phyloP scores from a whole-genome alignment of 2,329 filamentous ascomycete species.

The Talaromyces verruculosus region DNA sequence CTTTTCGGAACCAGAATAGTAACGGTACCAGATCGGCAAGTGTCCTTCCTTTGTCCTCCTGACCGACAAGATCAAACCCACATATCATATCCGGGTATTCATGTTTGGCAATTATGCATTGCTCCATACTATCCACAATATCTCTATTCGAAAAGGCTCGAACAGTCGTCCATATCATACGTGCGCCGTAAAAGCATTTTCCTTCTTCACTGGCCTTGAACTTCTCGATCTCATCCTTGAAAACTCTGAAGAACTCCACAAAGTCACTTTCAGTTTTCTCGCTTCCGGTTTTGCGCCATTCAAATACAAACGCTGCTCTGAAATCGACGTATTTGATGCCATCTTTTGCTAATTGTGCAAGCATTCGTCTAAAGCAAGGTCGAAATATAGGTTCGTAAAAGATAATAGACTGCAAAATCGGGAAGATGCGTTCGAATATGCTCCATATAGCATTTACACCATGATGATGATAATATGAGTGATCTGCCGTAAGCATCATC shows the following conservation, averaged over 20 bases:
- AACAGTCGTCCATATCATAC: slow-evolving; percentile 80
- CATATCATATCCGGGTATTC: slow-evolving; percentile 75
- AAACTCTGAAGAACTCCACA: slow-evolving; percentile 66
- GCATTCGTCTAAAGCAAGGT: slow-evolving; percentile 68
- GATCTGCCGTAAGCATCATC: slow-evolving; percentile 68
- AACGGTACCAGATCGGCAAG: slow-evolving; percentile 76
- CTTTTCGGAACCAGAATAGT: slow-evolving; percentile 90
- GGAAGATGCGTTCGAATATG: slow-evolving; percentile 75
- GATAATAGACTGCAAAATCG: slow-evolving; percentile 70
- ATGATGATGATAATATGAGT: slow-evolving; percentile 76
- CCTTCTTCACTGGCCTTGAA: slow-evolving; percentile 74
- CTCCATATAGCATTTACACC: slow-evolving; percentile 81
- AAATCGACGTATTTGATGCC: slow-evolving; percentile 84
- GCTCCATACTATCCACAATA: slow-evolving; percentile 79
- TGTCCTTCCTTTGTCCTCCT: slow-evolving; percentile 76
- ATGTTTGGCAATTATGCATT: slow-evolving; percentile 79
- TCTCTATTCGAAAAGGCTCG: slow-evolving; percentile 63
- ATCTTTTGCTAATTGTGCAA: slow-evolving; percentile 72
- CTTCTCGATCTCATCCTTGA: slow-evolving; percentile 73
- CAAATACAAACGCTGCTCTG: slow-evolving; percentile 69
- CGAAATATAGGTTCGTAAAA: slow-evolving; percentile 91
- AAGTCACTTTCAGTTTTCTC: slow-evolving; percentile 68
- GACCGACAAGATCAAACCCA: slow-evolving; percentile 86
- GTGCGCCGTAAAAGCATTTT: slow-evolving; percentile 76
- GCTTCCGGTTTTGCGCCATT: slow-evolving; percentile 65